phyloP scores from a whole-genome alignment of 768 basidiomycete species.

The Calocybe indica region DNA sequence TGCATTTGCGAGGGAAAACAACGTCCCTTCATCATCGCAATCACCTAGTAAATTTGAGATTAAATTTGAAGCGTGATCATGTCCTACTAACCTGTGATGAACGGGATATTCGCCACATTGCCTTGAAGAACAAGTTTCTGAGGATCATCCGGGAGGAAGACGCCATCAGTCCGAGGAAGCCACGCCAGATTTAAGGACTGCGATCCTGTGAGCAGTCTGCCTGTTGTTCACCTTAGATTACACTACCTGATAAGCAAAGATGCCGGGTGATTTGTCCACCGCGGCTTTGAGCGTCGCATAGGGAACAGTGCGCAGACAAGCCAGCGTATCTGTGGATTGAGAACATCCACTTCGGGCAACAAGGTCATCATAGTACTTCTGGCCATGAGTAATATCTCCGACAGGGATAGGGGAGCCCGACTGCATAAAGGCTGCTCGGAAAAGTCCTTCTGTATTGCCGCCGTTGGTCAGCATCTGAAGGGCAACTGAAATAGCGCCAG shows the following conservation, averaged over 20 bases:
- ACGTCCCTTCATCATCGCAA: slow-evolving; percentile 56
- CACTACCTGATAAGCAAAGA: slow-evolving; percentile 37
- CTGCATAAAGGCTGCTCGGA: slow-evolving; percentile 47
- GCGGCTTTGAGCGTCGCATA: slow-evolving; percentile 34
- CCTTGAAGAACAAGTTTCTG: slow-evolving; percentile 35
- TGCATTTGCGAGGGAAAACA: slow-evolving; percentile 39
- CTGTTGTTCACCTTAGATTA: neutral
- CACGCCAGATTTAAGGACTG: slow-evolving; percentile 38
- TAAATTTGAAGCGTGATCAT: neutral
- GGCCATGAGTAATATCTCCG: slow-evolving; percentile 37
- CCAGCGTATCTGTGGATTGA: slow-evolving; percentile 31
- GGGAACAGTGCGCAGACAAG: slow-evolving; percentile 35
- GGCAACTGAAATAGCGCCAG: slow-evolving; percentile 49
- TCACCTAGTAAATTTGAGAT: slow-evolving; percentile 25
- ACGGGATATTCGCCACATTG: slow-evolving; percentile 40
- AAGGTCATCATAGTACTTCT: slow-evolving; percentile 39
- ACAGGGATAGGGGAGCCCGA: slow-evolving; percentile 43
- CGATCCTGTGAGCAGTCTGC: neutral
- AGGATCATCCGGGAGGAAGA: slow-evolving; percentile 38
- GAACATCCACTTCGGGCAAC: slow-evolving; percentile 36
- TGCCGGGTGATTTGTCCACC: slow-evolving; percentile 33
- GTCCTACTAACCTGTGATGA: slow-evolving; percentile 32
- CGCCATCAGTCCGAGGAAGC: slow-evolving; percentile 46
- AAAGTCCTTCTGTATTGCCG: slow-evolving; percentile 39
- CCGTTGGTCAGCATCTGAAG: slow-evolving; percentile 44